Base-by-base conservation (phyloP, 257 asterid genomes). In the Schizonepeta tenuifolia region DNA sequence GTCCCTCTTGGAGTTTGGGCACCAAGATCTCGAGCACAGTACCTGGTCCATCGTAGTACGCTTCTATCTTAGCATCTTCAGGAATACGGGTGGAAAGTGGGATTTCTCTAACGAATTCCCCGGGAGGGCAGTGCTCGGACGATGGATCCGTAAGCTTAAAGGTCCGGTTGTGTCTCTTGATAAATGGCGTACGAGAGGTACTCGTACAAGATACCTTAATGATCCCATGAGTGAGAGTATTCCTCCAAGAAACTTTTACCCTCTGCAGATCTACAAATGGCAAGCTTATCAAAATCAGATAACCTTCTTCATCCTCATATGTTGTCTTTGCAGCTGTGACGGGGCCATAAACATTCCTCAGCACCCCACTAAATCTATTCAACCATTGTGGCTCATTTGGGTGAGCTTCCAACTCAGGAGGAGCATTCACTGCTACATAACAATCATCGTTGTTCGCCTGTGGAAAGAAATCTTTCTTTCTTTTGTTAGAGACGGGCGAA, bases 181-280 rank as follows among this genome's bases (percentile, higher is more conserved):
- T 79, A 63, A 79, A 82, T 17, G 96, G 96, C 13, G 83, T 73
- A 5, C 89, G 86, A 8, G 96, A 90, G 0, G 88, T 87, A 68
- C 98, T 93, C n/a, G 40, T 77, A 53, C 98, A 90, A 2, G 87
- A 86, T 0, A 93, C 84, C 78, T 93, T 93, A 71, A 93, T 85
- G 56, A 93, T 86, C 68, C 98, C 98, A 20, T 84, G 93, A 0
- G 90, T 80, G 3, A 79, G 83, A 5, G 96, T 89, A 57, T 93
- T 93, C 73, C 95, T 87, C 98, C 98, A 93, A 0, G 98, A 88
- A 21, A 93, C 98, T 71, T 89, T 93, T 17, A 93, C 96, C 83
- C 94, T 80, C 61, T 86, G 90, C 26, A 86, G 95, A 83, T 93
- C 96, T 1, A 93, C 96, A 50, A 89, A 93, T 14, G 98, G 97